These are phyloP conservation scores for Colletotrichum melonis DNA, from an alignment of 2,329 filamentous ascomycete species.

Conservation along the genomic window DNA sequence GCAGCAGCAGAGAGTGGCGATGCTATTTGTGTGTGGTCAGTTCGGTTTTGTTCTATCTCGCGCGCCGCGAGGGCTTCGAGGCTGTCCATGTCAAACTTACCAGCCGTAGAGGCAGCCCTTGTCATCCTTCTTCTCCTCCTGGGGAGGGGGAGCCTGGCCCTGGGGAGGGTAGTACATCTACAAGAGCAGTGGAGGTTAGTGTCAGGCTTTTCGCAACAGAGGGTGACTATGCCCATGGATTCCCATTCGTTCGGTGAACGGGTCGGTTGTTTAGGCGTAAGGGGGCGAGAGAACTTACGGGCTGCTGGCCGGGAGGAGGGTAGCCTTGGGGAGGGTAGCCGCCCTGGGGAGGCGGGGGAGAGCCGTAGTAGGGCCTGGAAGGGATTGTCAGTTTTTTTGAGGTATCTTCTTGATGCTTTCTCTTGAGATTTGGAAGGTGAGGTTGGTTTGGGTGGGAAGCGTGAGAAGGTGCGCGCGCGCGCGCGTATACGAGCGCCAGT, in stretches of 20 bases:
- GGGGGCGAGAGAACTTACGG: slow-evolving; percentile 15
- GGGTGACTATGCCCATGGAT: background rate
- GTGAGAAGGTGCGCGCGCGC: background rate
- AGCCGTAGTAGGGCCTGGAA: slow-evolving; percentile 36
- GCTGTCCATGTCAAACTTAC: slow-evolving; percentile 39
- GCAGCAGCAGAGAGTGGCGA: slow-evolving; percentile 56
- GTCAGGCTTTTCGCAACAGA: background rate
- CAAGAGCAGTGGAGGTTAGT: background rate
- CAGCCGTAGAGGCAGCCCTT: slow-evolving; percentile 54
- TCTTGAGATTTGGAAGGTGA: background rate
- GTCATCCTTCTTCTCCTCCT: slow-evolving; percentile 53
- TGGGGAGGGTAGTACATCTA: slow-evolving; percentile 44
- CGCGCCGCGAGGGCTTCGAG: background rate
- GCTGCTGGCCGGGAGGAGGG: slow-evolving; percentile 37
- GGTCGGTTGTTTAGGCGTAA: background rate
- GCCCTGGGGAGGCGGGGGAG: slow-evolving; percentile 38
- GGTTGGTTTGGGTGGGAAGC: background rate
- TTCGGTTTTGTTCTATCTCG: no score
- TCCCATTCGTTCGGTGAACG: no score
- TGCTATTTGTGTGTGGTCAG: slow-evolving; percentile 38
- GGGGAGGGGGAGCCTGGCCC: slow-evolving; percentile 45
- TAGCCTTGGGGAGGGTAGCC: slow-evolving; percentile 38
- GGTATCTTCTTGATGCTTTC: background rate
- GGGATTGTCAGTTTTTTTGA: slow-evolving; percentile 12
- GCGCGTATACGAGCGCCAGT: background rate